phyloP scores from a whole-genome alignment of 2,329 filamentous ascomycete species.

The Fusarium piperis region DNA sequence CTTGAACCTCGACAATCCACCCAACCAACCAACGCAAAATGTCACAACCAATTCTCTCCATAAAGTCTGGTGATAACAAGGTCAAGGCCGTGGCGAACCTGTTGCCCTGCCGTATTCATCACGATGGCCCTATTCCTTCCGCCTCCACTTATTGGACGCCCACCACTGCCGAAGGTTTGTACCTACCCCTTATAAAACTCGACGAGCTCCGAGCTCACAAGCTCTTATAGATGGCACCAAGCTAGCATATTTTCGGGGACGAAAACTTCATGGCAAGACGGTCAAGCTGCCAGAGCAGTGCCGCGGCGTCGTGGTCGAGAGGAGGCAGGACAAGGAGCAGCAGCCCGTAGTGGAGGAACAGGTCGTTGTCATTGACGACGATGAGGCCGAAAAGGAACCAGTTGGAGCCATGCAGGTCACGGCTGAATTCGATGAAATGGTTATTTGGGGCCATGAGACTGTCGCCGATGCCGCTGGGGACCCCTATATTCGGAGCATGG shows the following conservation, averaged over 20 bases:
- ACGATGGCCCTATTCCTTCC: constrained; percentile 76
- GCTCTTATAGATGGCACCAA: constrained; percentile 57
- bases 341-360: constrained; percentile 50
- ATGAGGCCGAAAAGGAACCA: constrained; percentile 52
- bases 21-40: constrained; percentile 40
- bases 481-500: constrained; percentile 76
- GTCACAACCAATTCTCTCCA: constrained; percentile 55
- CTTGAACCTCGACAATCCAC: not conserved
- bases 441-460: constrained; percentile 86
- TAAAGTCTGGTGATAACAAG: constrained; percentile 43
- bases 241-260: constrained; percentile 79
- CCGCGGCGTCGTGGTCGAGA: constrained; percentile 66
- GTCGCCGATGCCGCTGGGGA: constrained; percentile 70
- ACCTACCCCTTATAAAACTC: not conserved
- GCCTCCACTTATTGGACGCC: constrained; percentile 78
- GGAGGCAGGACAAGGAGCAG: constrained; percentile 50
- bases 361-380: constrained; percentile 40
- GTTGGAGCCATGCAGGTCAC: constrained; percentile 68
- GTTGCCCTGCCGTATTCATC: constrained; percentile 82
- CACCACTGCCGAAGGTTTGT: constrained; percentile 55
- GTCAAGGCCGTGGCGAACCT: constrained; percentile 70
- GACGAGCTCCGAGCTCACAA: constrained; percentile 6
- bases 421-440: constrained; percentile 76
- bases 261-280: constrained; percentile 76
- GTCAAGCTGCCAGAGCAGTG: constrained; percentile 78